Evolutionary conservation across 1,139 yeast species (phyloP), one percentile per base, ranked within the genome.

Genomic region (Taiozyma sp.): DNA sequence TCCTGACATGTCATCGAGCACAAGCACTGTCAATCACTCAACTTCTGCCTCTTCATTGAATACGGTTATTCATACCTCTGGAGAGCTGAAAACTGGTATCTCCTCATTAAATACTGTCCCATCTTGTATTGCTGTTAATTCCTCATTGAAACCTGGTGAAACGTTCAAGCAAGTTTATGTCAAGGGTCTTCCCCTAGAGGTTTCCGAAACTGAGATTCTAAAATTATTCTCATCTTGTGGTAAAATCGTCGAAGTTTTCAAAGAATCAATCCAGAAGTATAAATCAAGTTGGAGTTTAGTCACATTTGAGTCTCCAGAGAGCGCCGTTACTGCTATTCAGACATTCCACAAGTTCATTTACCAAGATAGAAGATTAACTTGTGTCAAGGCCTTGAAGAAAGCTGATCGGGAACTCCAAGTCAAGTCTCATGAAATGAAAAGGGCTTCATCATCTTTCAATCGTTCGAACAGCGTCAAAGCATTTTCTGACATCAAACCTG

Each of bases 241-340:
- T 2, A 69, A 71, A 7, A 70, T 78, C 4, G 63, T 64, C 36
- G 72, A 76, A 4, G 69, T 76, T 4, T 69, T 66, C 47, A 63
- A 73, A 12, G 68, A 76, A 29, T 65, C 65, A 27, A 74, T 71
- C 16, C 62, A 66, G 0, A 65, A 61, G 44, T 69, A 60, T 49
- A 67, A 70, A 29, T 75, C 79, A 2, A 55, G 73, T 23, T 77
- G 81, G 80, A 75, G 78, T 4, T 67, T 76, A 47, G 66, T 76
- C 8, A 76, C 78, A 0, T 69, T 71, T 61, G 70, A 71, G 44
- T 64, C 64, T 40, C 62, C 65, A 9, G 45, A 52, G 7, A 70
- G 69, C 51, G 67, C 70, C 1, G 47, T 54, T 5, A 49, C 52
- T 19, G 70, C 74, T 4, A 61, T 70, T n/a, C 48, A 53, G 14